Percentiles rank a stretch among this genome's conserved stretches.
phyloP scores from a whole-genome alignment of 495 filamentous ascomycete species.

The Clavariopsis aquatica region DNA sequence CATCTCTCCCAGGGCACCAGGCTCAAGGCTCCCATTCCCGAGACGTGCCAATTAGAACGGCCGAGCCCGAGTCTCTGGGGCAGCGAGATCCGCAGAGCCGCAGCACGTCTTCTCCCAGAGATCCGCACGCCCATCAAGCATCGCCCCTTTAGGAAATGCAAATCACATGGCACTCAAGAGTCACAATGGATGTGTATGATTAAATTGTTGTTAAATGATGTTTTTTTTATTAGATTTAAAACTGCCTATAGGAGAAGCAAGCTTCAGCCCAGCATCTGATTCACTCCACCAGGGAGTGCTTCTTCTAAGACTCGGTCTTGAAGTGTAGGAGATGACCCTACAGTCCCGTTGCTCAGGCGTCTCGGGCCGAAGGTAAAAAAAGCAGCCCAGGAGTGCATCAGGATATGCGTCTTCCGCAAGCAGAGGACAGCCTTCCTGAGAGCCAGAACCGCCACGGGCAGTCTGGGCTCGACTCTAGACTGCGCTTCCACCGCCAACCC shows the following conservation, averaged over 20 bases:
- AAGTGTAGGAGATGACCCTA: conserved; percentile 58
- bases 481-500: conserved; percentile 8
- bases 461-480: conserved; percentile 33
- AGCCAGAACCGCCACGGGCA: conserved; percentile 48
- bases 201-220: conserved; percentile 15
- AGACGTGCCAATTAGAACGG: neutral
- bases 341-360: conserved; percentile 36
- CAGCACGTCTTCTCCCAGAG: neutral
- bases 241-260: conserved; percentile 41
- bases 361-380: conserved; percentile 12
- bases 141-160: too few relatives aligned
- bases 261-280: conserved; percentile 53
- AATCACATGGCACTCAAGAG: neutral
- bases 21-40: neutral
- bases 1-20: neutral
- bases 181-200: neutral
- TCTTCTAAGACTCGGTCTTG: conserved; percentile 50
- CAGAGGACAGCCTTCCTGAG: conserved; percentile 44
- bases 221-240: conserved; percentile 42
- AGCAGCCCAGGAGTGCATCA: conserved; percentile 16
- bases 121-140: too few relatives aligned
- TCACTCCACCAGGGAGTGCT: conserved; percentile 47
- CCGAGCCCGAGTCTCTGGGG: conserved; percentile 10
- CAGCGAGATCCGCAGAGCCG: conserved; percentile 22
- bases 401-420: conserved; percentile 37